Evolutionary conservation across 306 rosid species (phyloP), one percentile per base, ranked within the genome.

Genomic region (Prunus armeniaca): DNA sequence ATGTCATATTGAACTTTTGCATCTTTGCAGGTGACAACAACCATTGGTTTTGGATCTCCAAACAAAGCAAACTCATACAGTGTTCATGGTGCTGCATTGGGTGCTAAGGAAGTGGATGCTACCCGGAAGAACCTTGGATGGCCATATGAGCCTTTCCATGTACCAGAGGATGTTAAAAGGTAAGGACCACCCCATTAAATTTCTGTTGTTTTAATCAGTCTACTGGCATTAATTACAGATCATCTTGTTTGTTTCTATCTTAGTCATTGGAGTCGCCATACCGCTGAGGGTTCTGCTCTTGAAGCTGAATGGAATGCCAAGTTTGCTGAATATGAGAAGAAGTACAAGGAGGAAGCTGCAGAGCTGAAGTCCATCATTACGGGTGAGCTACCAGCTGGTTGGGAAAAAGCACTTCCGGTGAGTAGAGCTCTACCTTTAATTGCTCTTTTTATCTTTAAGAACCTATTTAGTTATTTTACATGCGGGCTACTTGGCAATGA

Each of bases 401-500:
- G 99, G 99, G 99, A 96, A 86, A 89, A 88, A 74, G 98, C 99
- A 69, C 97, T 96, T 72, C 98, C 98, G 43, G 99, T 96, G 79
- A 91, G 98, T 84, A 41, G 14, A 70, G 9, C 25, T 67, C 32
- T 28, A 5, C 54, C 19, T 2, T 64, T 70, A 24, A 27, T 15
- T 19, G 38, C 8, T 63, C 65, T 41, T 68, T 46, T 49, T 56
- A 27, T 18, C 18, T 46, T 69, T 65, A 4, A 32, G 41, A 30
- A 24, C 14, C 15, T 65, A 27, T 54, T 38, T 70, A 25, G 61
- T 32, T 51, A 67, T 50, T 60, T 51, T 47, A 12, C 32, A 38
- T 28, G 28, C 25, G 57, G 47, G 49, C 43, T 11, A 43, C 67
- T 61, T 9, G 30, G 15, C 38, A 41, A 71, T 28, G 41, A 22